A percentile compares a stretch with the other conserved stretches of the same genome.
These are phyloP conservation scores for Exserohilum turcica DNA, from an alignment of 2,329 filamentous ascomycete species.

Conservation along the genomic window DNA sequence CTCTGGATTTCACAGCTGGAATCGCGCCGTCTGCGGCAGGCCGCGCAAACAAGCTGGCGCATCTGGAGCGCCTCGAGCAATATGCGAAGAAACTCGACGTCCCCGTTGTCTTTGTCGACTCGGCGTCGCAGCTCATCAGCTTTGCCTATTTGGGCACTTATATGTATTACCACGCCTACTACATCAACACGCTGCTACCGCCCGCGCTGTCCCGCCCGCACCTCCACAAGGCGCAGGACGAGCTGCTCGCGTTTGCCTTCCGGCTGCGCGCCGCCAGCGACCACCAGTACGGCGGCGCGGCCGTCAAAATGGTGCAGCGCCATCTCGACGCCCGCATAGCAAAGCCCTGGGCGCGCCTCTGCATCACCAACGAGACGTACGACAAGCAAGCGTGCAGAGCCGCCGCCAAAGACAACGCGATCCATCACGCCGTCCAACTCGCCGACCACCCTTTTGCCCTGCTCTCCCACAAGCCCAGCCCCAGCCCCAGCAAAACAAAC, in stretches of 20 bases:
- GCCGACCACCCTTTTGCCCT: slow-evolving; percentile 35
- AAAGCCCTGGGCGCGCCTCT: slow-evolving; percentile 30
- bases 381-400: slow-evolving; percentile 25
- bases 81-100: slow-evolving; percentile 34
- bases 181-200: slow-evolving; percentile 38
- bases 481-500: too few relatives aligned
- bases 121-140: slow-evolving; percentile 26
- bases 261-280: slow-evolving; percentile 32
- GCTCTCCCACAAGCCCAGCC: slow-evolving; percentile 10
- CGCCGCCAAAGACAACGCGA: slow-evolving; percentile 23
- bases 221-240: slow-evolving; percentile 33
- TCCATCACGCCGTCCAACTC: slow-evolving; percentile 34
- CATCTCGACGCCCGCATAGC: slow-evolving; percentile 28
- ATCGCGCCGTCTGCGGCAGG: slow-evolving; percentile 30
- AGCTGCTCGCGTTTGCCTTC: slow-evolving; percentile 37
- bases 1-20: slow-evolving; percentile 23
- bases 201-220: slow-evolving; percentile 24
- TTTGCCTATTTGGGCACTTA: slow-evolving; percentile 31
- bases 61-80: slow-evolving; percentile 30
- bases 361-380: slow-evolving; percentile 28
- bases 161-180: slow-evolving; percentile 42
- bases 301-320: slow-evolving; percentile 30
- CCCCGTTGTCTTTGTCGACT: slow-evolving; percentile 38
- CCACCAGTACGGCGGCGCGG: slow-evolving; percentile 21
- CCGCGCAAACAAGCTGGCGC: slow-evolving; percentile 25